Evolutionary conservation across 1,284 basidiomycete species (phyloP).

Genomic region (Cutaneotrichosporon sp.): DNA sequence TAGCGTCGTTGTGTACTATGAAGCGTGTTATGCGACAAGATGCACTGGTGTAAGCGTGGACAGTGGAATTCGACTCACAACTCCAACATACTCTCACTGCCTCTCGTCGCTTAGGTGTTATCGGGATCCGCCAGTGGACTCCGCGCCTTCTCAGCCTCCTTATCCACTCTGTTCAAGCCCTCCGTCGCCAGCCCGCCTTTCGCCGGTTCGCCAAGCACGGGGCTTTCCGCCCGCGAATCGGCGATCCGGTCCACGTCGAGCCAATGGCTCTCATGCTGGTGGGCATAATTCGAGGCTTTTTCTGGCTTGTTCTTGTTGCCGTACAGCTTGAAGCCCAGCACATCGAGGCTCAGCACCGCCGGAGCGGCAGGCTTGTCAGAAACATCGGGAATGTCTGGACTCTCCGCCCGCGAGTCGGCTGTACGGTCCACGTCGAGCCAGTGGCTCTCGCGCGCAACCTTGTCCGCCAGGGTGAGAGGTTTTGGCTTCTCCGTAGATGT

Average conservation of each 20-base stretch:
- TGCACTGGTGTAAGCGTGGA: no score
- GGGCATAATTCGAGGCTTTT: no score
- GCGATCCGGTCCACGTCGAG: neutral
- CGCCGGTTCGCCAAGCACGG: neutral
- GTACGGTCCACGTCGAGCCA: conserved; percentile 2
- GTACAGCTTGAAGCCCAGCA: neutral
- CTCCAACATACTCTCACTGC: no score
- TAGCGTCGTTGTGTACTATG: no score
- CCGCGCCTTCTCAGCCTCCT: no score
- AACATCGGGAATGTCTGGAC: neutral
- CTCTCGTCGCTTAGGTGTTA: no score
- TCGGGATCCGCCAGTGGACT: no score
- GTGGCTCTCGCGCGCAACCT: neutral
- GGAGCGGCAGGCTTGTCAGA: neutral
- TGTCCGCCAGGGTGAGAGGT: neutral
- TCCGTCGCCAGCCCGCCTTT: no score
- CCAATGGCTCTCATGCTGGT: neutral
- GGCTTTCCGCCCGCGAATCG: neutral
- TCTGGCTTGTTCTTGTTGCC: neutral
- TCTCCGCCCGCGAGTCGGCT: neutral
- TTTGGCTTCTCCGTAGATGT: neutral
- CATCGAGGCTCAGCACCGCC: neutral
- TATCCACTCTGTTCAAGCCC: no score
- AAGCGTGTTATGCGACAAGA: no score
- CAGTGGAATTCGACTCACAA: no score